These are phyloP conservation scores for Trichoderma guizhouense DNA, from an alignment of 2,329 filamentous ascomycete genomes.

Conservation along the genomic window DNA sequence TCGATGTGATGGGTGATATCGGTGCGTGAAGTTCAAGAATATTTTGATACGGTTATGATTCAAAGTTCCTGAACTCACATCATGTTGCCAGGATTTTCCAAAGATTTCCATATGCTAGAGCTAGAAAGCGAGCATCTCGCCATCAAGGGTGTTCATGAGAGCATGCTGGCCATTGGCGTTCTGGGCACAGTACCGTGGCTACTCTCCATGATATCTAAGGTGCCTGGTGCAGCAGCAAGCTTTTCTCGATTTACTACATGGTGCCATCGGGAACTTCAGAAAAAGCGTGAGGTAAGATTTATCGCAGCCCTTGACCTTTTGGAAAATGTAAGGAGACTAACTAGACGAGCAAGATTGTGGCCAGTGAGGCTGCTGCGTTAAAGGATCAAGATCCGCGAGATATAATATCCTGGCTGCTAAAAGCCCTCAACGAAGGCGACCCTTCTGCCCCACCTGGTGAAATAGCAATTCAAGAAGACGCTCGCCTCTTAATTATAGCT, in stretches of 20 bases:
- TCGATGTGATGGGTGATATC: conserved; percentile 42
- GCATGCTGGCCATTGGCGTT: conserved; percentile 1
- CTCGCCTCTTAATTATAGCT: conserved; percentile 9
- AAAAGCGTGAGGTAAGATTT: not conserved
- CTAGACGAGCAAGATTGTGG: not conserved
- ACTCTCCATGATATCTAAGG: conserved; percentile 31
- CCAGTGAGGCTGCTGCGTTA: not conserved
- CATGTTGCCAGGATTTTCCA: not conserved
- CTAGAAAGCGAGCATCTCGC: not conserved
- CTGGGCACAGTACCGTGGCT: not conserved
- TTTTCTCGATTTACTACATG: conserved; percentile 29
- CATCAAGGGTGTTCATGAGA: conserved; percentile 3
- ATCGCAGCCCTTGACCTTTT: fast-evolving
- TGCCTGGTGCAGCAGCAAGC: conserved; percentile 35
- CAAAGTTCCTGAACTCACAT: not conserved
- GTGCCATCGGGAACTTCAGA: conserved; percentile 23
- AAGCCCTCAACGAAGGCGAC: not conserved
- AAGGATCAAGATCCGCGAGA: conserved; percentile 1
- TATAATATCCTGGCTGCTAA: conserved; percentile 8
- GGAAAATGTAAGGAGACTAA: not conserved
- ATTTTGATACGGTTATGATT: not conserved
- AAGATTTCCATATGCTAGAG: conserved; percentile 5
- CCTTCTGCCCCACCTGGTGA: conserved; percentile 3
- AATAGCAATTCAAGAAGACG: conserved; percentile 10
- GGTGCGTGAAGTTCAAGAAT: conserved; percentile 20